phyloP scores from a whole-genome alignment of 2,329 filamentous ascomycete species.

The Botryosphaeria dothidea region DNA sequence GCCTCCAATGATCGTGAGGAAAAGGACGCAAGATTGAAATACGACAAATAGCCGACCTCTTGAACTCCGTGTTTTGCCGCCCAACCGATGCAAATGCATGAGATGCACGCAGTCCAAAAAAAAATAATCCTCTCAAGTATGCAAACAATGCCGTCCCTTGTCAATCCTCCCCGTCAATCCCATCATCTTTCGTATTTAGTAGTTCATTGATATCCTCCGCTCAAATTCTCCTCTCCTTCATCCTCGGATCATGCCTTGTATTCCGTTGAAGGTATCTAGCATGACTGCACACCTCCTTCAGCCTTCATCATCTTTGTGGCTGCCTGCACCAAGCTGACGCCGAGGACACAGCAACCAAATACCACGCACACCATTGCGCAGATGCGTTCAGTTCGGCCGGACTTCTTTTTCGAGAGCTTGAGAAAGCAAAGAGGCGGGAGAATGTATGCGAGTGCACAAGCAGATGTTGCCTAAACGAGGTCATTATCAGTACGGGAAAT shows the following conservation, averaged over 20 bases:
- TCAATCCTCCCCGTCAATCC: neutral
- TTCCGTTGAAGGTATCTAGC: neutral
- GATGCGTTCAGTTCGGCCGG: conserved; percentile 43
- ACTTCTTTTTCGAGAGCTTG: conserved; percentile 75
- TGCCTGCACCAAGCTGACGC: conserved; percentile 74
- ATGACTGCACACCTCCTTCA: neutral
- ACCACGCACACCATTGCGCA: conserved; percentile 70
- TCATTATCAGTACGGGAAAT: neutral
- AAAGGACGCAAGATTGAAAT: neutral
- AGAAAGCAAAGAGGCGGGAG: conserved; percentile 93
- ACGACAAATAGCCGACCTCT: neutral
- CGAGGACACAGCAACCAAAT: conserved; percentile 81
- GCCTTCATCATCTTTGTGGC: conserved; percentile 60
- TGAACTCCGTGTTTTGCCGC: neutral
- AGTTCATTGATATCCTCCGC: neutral
- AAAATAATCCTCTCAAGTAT: neutral
- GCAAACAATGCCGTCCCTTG: neutral
- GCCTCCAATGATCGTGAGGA: neutral
- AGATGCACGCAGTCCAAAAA: neutral
- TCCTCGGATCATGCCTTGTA: neutral
- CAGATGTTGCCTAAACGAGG: conserved; percentile 66
- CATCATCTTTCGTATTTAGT: neutral
- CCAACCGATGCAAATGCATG: conserved; percentile 1
- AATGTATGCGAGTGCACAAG: conserved; percentile 92
- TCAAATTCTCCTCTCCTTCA: neutral